Percentiles rank a stretch among this genome's conserved stretches.
phyloP scores from a whole-genome alignment of 2,329 filamentous ascomycete genomes.

The Trichophyton verrucosum region DNA sequence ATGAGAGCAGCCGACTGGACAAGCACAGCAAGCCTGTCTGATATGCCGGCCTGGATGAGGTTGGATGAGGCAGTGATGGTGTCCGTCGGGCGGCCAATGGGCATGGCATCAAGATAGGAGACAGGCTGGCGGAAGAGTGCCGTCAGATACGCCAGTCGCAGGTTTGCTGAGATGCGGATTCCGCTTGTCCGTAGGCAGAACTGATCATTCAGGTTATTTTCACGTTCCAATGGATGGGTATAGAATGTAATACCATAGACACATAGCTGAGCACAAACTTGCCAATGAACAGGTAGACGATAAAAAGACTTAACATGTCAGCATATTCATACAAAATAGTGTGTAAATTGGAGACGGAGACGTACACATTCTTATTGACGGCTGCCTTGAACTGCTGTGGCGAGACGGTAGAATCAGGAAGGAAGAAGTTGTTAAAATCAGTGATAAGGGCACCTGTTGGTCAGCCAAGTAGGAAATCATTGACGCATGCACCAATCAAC shows the following conservation, averaged over 20 bases:
- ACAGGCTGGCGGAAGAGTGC: constrained; percentile 41
- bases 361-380: constrained; percentile 34
- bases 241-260: constrained; percentile 34
- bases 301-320: constrained; percentile 35
- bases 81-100: constrained; percentile 39
- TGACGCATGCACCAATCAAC: background rate
- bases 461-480: background rate
- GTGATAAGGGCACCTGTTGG: constrained; percentile 34
- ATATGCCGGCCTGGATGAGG: constrained; percentile 43
- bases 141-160: constrained; percentile 40
- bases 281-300: constrained; percentile 46
- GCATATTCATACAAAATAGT: background rate
- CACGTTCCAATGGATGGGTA: background rate
- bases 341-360: background rate
- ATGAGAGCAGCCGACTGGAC: constrained; percentile 33
- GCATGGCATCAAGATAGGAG: constrained; percentile 38
- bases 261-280: constrained; percentile 45
- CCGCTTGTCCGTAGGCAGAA: constrained; percentile 40
- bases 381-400: constrained; percentile 38
- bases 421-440: constrained; percentile 46
- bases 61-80: constrained; percentile 43
- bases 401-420: constrained; percentile 28
- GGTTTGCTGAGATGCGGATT: constrained; percentile 38
- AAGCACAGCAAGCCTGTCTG: constrained; percentile 38
- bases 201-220: constrained; percentile 14